Conservation (phyloP, 1,284 basidiomycete species). For the Heterobasidion occidentale region DNA sequence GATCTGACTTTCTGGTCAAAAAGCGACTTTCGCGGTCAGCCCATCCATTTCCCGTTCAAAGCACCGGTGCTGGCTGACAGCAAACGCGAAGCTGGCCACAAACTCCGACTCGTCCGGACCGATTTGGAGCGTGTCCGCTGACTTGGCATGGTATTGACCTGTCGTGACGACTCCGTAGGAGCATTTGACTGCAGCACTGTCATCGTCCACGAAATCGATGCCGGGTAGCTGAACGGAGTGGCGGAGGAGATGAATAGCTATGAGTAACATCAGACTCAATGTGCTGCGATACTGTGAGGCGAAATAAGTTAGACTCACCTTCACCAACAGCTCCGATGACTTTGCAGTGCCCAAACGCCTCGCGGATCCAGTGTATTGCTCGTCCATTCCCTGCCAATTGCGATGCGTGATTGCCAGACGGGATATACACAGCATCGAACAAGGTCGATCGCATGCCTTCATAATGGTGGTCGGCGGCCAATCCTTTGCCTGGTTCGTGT, state of each 20-base stretch:
- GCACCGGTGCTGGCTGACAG: constrained; percentile 57
- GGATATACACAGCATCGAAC: constrained; percentile 74
- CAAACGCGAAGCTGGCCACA: constrained; percentile 48
- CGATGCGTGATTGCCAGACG: constrained; percentile 51
- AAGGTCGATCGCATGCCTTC: constrained; percentile 73
- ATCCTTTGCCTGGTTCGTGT: constrained; percentile 23
- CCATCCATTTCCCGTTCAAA: constrained; percentile 55
- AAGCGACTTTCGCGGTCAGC: constrained; percentile 46
- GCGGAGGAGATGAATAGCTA: constrained; percentile 43
- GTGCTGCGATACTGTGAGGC: not conserved
- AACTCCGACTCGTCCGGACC: constrained; percentile 41
- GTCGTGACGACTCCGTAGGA: constrained; percentile 60
- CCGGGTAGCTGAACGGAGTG: constrained; percentile 38
- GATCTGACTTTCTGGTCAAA: constrained; percentile 22
- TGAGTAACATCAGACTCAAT: not conserved
- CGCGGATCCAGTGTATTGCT: constrained; percentile 62
- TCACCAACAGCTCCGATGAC: constrained; percentile 68
- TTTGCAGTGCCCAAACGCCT: constrained; percentile 78
- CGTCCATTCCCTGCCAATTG: constrained; percentile 49
- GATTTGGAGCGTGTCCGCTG: constrained; percentile 38
- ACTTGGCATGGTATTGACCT: constrained; percentile 34
- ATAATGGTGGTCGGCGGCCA: constrained; percentile 60
- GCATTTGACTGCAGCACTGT: constrained; percentile 31
- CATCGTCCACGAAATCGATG: constrained; percentile 23
- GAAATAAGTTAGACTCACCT: constrained; percentile 27